Percentiles rank a stretch among this genome's conserved stretches.
Conservation (phyloP, 75 land plant species). For the Pseudotsuga menziesii region DNA sequence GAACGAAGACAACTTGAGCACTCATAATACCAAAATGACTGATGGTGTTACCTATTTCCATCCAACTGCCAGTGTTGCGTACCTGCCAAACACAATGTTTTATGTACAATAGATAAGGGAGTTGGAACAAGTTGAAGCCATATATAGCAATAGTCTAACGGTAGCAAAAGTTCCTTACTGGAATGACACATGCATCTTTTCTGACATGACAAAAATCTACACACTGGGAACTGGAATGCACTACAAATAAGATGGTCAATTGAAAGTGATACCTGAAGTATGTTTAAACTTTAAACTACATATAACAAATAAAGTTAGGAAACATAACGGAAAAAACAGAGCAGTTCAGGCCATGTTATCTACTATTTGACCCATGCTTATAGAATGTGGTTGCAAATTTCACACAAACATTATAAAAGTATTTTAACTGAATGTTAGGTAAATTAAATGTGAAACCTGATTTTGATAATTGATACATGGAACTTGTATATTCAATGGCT, state of each 20-base stretch:
- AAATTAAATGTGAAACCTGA: too few species aligned
- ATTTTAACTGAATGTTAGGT: too few species aligned
- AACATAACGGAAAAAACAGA: not conserved
- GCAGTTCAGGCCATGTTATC: not conserved
- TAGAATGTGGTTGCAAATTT: not conserved
- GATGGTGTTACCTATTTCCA: constrained; percentile 97
- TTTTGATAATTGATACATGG: too few species aligned
- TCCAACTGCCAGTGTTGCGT: constrained; percentile 95
- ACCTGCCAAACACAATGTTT: constrained; percentile 43
- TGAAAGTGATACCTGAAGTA: not conserved
- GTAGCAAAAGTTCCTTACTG: not conserved
- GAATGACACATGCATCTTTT: not conserved
- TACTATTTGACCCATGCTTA: not conserved
- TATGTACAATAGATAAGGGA: not conserved
- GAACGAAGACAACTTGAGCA: constrained; percentile 93
- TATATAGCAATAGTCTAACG: not conserved
- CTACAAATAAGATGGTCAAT: not conserved
- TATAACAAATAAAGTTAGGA: too few species aligned
- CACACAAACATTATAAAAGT: too few species aligned
- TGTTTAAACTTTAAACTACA: not conserved
- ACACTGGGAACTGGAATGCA: not conserved
- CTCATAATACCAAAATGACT: constrained; percentile 99
- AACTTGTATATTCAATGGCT: too few species aligned
- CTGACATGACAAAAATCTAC: not conserved
- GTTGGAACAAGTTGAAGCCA: not conserved